Evolutionary conservation across 1,284 basidiomycete genomes (phyloP).

Genomic region (Leccinum glutinopallens): DNA sequence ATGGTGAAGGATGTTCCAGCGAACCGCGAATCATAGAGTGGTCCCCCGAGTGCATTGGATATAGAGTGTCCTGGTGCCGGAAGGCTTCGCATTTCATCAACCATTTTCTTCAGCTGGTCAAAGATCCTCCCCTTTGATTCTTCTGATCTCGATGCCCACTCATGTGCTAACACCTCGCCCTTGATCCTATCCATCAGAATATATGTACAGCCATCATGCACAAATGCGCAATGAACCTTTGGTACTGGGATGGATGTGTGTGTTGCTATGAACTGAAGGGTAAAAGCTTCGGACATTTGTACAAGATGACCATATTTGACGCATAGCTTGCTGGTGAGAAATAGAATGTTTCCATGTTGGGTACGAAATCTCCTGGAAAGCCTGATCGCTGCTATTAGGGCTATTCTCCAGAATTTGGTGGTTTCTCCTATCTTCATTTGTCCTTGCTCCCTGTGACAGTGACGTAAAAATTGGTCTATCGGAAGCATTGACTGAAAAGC

Average conservation of each 20-base stretch:
- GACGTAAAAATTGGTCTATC: no score
- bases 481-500: no score
- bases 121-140: constrained; percentile 7
- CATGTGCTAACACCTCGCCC: background rate
- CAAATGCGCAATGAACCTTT: constrained; percentile 11
- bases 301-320: no score
- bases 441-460: no score
- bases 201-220: constrained; percentile 2
- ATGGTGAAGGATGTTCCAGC: background rate
- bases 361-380: no score
- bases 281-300: no score
- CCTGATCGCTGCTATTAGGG: no score
- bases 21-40: background rate
- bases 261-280: no score
- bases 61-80: background rate
- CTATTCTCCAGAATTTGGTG: no score
- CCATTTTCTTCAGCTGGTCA: constrained; percentile 9
- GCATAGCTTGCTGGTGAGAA: no score
- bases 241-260: constrained; percentile 5
- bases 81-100: constrained; percentile 6
- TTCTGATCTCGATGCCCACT: background rate
- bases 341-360: no score
- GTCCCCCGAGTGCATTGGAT: constrained; percentile 4
- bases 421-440: no score
- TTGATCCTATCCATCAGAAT: constrained; percentile 16